Conservation (phyloP, 2,329 filamentous ascomycete species). For the Canariomyces notabilis region DNA sequence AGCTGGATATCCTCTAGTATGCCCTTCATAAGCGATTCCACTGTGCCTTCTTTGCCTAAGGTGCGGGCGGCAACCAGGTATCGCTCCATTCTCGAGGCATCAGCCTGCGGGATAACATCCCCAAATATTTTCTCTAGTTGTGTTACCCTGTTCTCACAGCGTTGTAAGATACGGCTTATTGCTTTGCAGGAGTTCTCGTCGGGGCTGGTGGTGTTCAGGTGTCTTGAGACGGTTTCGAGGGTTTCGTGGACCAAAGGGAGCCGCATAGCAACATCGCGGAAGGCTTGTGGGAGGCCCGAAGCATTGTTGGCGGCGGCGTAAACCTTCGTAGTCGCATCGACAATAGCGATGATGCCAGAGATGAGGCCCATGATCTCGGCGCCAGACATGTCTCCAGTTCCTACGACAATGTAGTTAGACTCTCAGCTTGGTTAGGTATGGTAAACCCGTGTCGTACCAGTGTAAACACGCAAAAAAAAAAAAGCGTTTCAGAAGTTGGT, state of each 20-base stretch:
- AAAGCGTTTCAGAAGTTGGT: too few relatives aligned
- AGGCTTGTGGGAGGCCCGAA: slow-evolving; percentile 7
- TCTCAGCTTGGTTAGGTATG: too few relatives aligned
- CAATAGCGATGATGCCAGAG: slow-evolving; percentile 7
- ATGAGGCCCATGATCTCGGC: slow-evolving; percentile 9
- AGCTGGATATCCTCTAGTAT: slow-evolving; percentile 2
- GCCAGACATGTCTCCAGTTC: slow-evolving; percentile 1
- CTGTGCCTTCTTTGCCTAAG: background rate
- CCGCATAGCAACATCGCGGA: slow-evolving; percentile 3
- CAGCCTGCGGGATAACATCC: background rate
- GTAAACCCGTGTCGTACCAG: too few relatives aligned
- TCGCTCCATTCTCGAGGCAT: slow-evolving; percentile 2
- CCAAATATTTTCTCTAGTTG: slow-evolving; percentile 2
- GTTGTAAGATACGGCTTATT: background rate
- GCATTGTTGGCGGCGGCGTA: slow-evolving; percentile 6
- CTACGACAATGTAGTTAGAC: too few relatives aligned
- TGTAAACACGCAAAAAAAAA: too few relatives aligned
- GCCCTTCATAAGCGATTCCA: slow-evolving; percentile 4
- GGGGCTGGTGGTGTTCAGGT: background rate
- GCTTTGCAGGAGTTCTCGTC: background rate
- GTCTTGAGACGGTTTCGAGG: slow-evolving; percentile 1
- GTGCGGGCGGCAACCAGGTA: slow-evolving; percentile 1
- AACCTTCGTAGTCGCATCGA: slow-evolving; percentile 3
- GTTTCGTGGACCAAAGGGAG: slow-evolving; percentile 5
- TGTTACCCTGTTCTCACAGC: background rate